Conservation (phyloP, 2,329 filamentous ascomycete species). For the Cercospora berteroae region DNA sequence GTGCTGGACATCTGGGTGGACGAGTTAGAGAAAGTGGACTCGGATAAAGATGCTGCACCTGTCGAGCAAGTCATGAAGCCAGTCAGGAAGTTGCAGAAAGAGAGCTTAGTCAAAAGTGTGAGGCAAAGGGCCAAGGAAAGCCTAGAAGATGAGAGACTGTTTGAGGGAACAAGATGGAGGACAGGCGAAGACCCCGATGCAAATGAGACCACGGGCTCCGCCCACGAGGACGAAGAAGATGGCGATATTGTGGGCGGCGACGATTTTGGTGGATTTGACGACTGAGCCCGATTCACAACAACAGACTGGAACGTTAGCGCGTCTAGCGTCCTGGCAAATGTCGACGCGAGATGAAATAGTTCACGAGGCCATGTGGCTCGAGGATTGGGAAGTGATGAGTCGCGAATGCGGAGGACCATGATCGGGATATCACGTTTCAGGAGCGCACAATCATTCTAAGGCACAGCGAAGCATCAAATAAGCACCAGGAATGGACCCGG, state of each 20-base stretch:
- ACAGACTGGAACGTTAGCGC: not conserved
- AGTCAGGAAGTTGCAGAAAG: constrained; percentile 56
- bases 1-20: constrained; percentile 89
- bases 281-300: constrained; percentile 44
- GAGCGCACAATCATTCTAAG: not conserved
- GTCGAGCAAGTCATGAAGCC: constrained; percentile 55
- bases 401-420: too few relatives aligned
- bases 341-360: not conserved
- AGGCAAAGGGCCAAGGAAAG: constrained; percentile 67
- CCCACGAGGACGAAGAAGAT: constrained; percentile 40
- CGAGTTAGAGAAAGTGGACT: constrained; percentile 72
- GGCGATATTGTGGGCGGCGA: constrained; percentile 10
- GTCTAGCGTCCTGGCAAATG: not conserved
- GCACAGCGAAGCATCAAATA: not conserved
- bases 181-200: constrained; percentile 46
- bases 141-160: constrained; percentile 70
- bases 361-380: not conserved
- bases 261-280: constrained; percentile 61
- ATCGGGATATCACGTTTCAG: not conserved
- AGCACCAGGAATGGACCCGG: not conserved
- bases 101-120: constrained; percentile 68
- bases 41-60: constrained; percentile 36
- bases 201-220: constrained; percentile 50
- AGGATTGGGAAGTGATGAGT: not conserved
- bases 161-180: constrained; percentile 47